Base-by-base conservation (phyloP, 192 early-diverging fungal species). In the Backusella westeae region DNA sequence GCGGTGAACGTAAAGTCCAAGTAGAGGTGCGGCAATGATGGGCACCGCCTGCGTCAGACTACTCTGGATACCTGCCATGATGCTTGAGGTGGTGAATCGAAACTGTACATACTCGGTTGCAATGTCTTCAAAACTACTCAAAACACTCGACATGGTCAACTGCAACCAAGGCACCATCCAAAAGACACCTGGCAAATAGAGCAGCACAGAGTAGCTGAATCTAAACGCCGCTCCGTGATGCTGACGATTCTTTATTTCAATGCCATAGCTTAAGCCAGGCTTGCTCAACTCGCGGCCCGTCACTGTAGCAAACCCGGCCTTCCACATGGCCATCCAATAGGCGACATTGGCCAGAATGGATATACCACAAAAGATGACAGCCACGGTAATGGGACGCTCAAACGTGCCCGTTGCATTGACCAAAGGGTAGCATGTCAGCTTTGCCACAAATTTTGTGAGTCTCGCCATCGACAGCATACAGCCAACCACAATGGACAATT, bases 371-470 rank as follows among this genome's bases (percentile, higher is more conserved):
- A 90, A 73, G 1, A 85, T 87, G 4, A 83, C 83, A 0, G 86
- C 87, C 1, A 89, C 72, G 49, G 26, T 67, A 81, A 87, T 34
- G 66, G 84, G 14, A 72, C 82, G 65, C 59, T 77, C 38, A 80
- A 81, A 53, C 52, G 78, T 72, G 72, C 78, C 49, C 69, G 86
- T 38, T 42, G 74, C 36, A 70, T 82, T 29, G 42, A 87, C 70
- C 66, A 92, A 78, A 8, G 93, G 93, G 21, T 91, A 87, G 0
- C 89, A 87, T 1, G 87, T 84, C 41, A 90, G 85, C 73, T 89
- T 88, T 1, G 90, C 91, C 36, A 91, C 39, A 71, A 92, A 94
- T 1, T 89, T 89, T 17, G 91, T 85, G 36, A 94, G 82, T 52
- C 91, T 88, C 19, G 91, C 89, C 8, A 86, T 87, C 10, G 90